These are phyloP conservation scores for Saxispiralis lemnorum DNA, from an alignment of 495 filamentous ascomycete species.

Conservation along the genomic window DNA sequence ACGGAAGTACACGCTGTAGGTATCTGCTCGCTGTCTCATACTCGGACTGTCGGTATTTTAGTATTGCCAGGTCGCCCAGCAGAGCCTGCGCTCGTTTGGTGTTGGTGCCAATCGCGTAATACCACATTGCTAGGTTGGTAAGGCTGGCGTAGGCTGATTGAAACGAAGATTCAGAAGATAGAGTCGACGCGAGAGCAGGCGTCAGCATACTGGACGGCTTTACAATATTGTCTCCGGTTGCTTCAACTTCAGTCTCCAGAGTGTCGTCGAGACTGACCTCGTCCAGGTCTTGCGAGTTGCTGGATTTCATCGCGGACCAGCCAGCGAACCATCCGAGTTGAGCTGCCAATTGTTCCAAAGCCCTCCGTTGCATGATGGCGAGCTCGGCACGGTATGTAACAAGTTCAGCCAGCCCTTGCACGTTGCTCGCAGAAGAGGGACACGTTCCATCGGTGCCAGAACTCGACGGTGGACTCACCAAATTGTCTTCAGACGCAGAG, in stretches of 20 bases:
- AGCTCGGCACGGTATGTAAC: slow-evolving; percentile 67
- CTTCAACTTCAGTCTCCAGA: neutral
- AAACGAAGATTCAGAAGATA: slow-evolving; percentile 9
- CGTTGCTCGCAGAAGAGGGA: slow-evolving; percentile 1
- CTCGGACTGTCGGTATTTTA: slow-evolving; percentile 58
- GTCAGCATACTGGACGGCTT: neutral
- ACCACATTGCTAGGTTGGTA: slow-evolving; percentile 30
- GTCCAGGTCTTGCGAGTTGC: neutral
- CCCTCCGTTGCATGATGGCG: slow-evolving; percentile 56
- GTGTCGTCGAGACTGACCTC: slow-evolving; percentile 10
- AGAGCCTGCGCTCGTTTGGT: slow-evolving; percentile 55
- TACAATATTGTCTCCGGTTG: neutral
- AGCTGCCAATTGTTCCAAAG: slow-evolving; percentile 56
- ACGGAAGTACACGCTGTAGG: slow-evolving; percentile 64
- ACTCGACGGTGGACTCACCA: slow-evolving; percentile 3
- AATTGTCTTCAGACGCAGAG: neutral
- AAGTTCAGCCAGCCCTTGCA: slow-evolving; percentile 25
- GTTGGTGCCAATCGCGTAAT: slow-evolving; percentile 56
- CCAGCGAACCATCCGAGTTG: slow-evolving; percentile 60
- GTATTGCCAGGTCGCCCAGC: slow-evolving; percentile 68
- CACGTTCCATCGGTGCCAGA: slow-evolving; percentile 1
- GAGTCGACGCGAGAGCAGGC: neutral
- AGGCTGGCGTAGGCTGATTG: slow-evolving; percentile 18
- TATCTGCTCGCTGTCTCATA: slow-evolving; percentile 58
- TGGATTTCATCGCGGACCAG: slow-evolving; percentile 40